Conservation (phyloP, 768 basidiomycete genomes). For the Leccinum uliginosum region DNA sequence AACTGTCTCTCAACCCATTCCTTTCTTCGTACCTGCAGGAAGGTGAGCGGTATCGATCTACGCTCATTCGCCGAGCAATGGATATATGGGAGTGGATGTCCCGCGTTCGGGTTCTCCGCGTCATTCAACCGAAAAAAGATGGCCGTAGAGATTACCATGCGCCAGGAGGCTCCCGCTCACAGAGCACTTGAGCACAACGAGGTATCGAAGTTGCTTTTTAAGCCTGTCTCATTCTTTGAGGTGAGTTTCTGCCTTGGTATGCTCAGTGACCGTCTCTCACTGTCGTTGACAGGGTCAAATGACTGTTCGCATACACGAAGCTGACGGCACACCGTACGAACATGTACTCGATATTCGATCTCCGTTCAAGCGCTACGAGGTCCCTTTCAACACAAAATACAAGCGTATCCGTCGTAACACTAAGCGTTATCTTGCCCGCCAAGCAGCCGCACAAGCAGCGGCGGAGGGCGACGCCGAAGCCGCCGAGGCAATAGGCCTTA, state of each 20-base stretch:
- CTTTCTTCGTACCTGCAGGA: slow-evolving; percentile 88
- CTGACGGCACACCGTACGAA: slow-evolving; percentile 98
- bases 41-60: slow-evolving; percentile 88
- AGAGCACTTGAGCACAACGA: slow-evolving; percentile 62
- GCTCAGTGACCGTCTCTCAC: slow-evolving; percentile 6
- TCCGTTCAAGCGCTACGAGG: slow-evolving; percentile 90
- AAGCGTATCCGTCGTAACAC: slow-evolving; percentile 95
- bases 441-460: slow-evolving; percentile 89
- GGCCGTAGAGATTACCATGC: slow-evolving; percentile 94
- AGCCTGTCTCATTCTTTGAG: slow-evolving; percentile 89
- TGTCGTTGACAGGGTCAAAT: slow-evolving; percentile 71
- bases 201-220: slow-evolving; percentile 60
- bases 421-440: slow-evolving; percentile 90
- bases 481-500: slow-evolving; percentile 88
- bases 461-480: slow-evolving; percentile 91
- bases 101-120: slow-evolving; percentile 83
- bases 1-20: slow-evolving; percentile 85
- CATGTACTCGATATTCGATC: slow-evolving; percentile 91
- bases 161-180: slow-evolving; percentile 80
- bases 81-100: slow-evolving; percentile 98
- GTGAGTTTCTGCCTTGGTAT: slow-evolving; percentile 35
- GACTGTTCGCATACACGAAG: slow-evolving; percentile 98
- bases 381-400: slow-evolving; percentile 98
- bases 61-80: slow-evolving; percentile 96
- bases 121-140: slow-evolving; percentile 97